Evolutionary conservation across 768 basidiomycete genomes (phyloP).

Genomic region (Pleurotus cornucopiae): DNA sequence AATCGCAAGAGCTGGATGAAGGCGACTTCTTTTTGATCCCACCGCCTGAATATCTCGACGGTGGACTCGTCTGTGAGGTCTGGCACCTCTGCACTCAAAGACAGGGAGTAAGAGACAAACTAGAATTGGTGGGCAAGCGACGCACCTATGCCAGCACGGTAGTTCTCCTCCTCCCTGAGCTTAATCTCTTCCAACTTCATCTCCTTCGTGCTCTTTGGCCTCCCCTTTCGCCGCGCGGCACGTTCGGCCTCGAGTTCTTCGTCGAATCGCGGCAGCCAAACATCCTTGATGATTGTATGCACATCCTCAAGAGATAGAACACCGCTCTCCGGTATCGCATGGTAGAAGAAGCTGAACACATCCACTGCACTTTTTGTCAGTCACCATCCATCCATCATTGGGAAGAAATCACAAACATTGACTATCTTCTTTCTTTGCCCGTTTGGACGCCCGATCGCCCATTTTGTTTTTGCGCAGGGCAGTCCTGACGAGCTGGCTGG

Average conservation of each 20-base stretch:
- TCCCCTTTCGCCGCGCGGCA: constrained; percentile 60
- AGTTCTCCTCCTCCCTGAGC: constrained; percentile 63
- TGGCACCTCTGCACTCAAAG: constrained; percentile 55
- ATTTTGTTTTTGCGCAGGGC: constrained; percentile 69
- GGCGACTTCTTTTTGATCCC: constrained; percentile 75
- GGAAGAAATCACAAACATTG: constrained; percentile 38
- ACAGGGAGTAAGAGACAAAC: constrained; percentile 1
- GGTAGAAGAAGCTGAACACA: constrained; percentile 72
- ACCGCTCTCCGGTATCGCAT: constrained; percentile 57
- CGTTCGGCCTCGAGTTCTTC: constrained; percentile 59
- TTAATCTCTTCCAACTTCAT: constrained; percentile 66
- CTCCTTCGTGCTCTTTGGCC: constrained; percentile 71
- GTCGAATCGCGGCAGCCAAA: constrained; percentile 76
- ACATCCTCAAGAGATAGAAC: constrained; percentile 60
- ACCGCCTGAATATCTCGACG: constrained; percentile 66
- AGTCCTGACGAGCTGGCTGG: constrained; percentile 65
- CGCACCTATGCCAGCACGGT: constrained; percentile 80
- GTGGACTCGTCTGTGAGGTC: constrained; percentile 74
- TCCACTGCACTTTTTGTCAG: constrained; percentile 43
- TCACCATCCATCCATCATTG: neutral
- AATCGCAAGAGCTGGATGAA: constrained; percentile 71
- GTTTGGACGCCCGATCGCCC: constrained; percentile 47
- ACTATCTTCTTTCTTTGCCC: constrained; percentile 49
- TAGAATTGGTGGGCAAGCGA: constrained; percentile 9
- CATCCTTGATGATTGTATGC: constrained; percentile 56